phyloP scores from a whole-genome alignment of 1,284 basidiomycete genomes.

The Ganoderma sp. region DNA sequence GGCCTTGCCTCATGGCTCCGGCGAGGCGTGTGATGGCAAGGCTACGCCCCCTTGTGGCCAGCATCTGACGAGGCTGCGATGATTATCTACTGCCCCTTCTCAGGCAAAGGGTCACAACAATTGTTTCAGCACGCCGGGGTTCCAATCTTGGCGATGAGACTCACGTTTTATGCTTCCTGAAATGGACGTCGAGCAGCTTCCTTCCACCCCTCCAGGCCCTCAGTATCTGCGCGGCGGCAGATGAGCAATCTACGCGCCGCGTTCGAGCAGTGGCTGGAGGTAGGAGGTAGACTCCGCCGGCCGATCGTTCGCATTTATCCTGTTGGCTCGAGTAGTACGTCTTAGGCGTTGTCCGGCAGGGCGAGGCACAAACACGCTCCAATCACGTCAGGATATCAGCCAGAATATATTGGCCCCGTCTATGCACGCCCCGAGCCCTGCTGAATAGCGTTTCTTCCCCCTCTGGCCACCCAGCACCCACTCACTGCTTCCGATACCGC shows the following conservation, averaged over 20 bases:
- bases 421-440: constrained; percentile 10
- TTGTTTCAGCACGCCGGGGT: background rate
- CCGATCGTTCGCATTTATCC: constrained; percentile 16
- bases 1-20: constrained; percentile 29
- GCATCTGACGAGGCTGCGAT: constrained; percentile 19
- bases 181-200: background rate
- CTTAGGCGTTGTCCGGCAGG: constrained; percentile 15
- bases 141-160: background rate
- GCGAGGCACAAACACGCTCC: constrained; percentile 26
- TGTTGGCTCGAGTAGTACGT: constrained; percentile 12
- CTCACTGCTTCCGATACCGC: background rate
- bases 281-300: constrained; percentile 12
- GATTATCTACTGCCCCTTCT: constrained; percentile 14
- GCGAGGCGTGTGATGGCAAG: constrained; percentile 25
- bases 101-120: background rate
- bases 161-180: background rate
- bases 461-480: background rate
- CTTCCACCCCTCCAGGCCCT: background rate
- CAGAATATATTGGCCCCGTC: constrained; percentile 20
- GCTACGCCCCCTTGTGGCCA: constrained; percentile 11
- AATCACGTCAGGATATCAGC: constrained; percentile 25
- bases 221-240: constrained; percentile 1
- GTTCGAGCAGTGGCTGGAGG: constrained; percentile 12
- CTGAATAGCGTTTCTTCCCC: constrained; percentile 3
- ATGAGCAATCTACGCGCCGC: constrained; percentile 18